Evolutionary conservation across 257 asterid species (phyloP).

Genomic region (Nicotiana undulata): DNA sequence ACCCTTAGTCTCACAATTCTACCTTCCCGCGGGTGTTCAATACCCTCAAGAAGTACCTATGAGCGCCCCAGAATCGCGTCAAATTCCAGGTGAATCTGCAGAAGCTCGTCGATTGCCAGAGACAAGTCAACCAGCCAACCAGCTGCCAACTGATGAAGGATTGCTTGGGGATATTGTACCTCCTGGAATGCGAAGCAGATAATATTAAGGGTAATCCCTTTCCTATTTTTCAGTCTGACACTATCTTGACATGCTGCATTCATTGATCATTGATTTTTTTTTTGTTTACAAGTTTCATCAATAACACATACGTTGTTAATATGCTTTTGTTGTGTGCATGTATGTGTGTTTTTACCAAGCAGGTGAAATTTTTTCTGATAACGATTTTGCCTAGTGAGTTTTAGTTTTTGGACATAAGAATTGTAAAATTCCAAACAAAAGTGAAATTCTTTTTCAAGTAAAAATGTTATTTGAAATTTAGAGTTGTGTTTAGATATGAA

Average conservation of each 20-base stretch:
- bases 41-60: conserved; percentile 25
- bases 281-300: background rate
- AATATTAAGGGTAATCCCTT: conserved; percentile 19
- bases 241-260: background rate
- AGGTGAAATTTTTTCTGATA: too few relatives aligned
- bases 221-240: background rate
- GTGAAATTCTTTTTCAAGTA: too few relatives aligned
- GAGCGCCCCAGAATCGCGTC: conserved; percentile 10
- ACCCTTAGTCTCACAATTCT: conserved; percentile 26
- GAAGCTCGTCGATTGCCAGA: background rate
- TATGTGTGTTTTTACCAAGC: too few relatives aligned
- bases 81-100: conserved; percentile 6
- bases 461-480: too few relatives aligned
- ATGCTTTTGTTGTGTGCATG: background rate
- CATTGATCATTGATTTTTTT: background rate
- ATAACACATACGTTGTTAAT: too few relatives aligned
- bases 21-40: conserved; percentile 21
- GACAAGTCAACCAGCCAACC: conserved; percentile 13
- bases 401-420: too few relatives aligned
- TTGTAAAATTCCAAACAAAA: too few relatives aligned
- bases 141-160: conserved; percentile 41
- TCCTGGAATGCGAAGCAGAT: conserved; percentile 46
- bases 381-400: too few relatives aligned
- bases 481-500: too few relatives aligned
- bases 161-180: conserved; percentile 80